A percentile compares a stretch with the other conserved stretches of the same genome.
phyloP scores from a whole-genome alignment of 164 flowering plant species.

The Pachysandra terminalis region DNA sequence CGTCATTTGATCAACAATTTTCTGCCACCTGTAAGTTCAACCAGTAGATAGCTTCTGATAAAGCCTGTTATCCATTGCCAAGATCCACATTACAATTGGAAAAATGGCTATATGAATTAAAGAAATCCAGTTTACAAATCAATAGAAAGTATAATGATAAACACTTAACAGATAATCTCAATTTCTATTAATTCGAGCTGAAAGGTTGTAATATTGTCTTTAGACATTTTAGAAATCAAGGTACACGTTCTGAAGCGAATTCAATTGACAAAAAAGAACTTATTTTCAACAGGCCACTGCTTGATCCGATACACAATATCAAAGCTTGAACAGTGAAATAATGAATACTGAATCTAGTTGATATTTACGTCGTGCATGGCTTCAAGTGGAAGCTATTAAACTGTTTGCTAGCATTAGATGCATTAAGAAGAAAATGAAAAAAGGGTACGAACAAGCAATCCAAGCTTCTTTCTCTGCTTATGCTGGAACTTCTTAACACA shows the following conservation, averaged over 20 bases:
- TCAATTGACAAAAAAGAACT: background rate
- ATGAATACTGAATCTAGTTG: background rate
- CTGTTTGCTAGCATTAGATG: background rate
- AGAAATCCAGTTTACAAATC: conserved; percentile 2
- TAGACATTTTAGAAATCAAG: too few relatives aligned
- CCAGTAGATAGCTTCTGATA: conserved; percentile 97
- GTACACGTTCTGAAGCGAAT: background rate
- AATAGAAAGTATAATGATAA: conserved; percentile 4
- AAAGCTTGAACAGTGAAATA: background rate
- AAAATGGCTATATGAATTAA: conserved; percentile 16
- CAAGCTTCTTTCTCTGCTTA: background rate
- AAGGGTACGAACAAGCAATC: background rate
- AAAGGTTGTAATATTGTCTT: background rate
- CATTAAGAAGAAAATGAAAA: background rate
- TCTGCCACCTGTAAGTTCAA: conserved; percentile 99
- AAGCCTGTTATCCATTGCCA: conserved; percentile 92
- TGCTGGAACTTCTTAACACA: background rate
- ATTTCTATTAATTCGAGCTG: background rate
- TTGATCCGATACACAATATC: background rate
- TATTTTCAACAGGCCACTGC: background rate
- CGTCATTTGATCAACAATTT: conserved; percentile 37
- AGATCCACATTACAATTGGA: conserved; percentile 52
- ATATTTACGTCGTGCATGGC: background rate
- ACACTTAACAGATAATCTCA: too few relatives aligned
- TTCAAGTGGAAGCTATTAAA: background rate